phyloP scores from a whole-genome alignment of 768 basidiomycete genomes.

The Pilatotrama ljubarskyi region DNA sequence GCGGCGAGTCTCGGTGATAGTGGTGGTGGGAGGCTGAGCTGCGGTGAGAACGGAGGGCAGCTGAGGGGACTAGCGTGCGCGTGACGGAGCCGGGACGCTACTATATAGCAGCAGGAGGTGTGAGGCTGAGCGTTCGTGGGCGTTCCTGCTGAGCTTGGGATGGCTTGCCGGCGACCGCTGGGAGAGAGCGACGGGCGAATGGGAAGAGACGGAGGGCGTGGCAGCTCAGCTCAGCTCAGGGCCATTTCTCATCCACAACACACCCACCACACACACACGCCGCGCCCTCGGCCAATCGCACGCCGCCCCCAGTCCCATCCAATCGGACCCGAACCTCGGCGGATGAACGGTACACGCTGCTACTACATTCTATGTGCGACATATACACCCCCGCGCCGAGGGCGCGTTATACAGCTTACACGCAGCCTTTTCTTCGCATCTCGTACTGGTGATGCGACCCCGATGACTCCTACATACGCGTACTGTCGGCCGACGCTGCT shows the following conservation, averaged over 20 bases:
- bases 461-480: background rate
- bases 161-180: conserved; percentile 4
- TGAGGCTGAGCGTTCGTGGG: too few species aligned
- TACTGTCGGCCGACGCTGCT: background rate
- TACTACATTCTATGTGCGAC: background rate
- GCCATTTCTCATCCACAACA: background rate
- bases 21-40: too few species aligned
- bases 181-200: conserved; percentile 4
- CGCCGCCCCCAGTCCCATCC: background rate
- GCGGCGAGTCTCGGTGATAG: too few species aligned
- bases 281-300: conserved; percentile 5
- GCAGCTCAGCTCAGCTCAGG: background rate
- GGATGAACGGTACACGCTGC: background rate
- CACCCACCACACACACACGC: background rate
- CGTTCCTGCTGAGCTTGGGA: background rate
- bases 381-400: background rate
- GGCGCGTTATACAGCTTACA: conserved; percentile 7
- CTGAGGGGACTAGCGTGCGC: too few species aligned
- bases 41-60: too few species aligned
- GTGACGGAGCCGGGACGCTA: too few species aligned
- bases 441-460: background rate
- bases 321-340: conserved; percentile 6
- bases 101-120: too few species aligned
- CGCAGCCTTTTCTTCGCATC: background rate
- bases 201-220: conserved; percentile 2